Evolutionary conservation across 208 protist genomes (phyloP), one percentile per base, ranked within the genome.

Genomic region (Acanthamoeba triangularis): DNA sequence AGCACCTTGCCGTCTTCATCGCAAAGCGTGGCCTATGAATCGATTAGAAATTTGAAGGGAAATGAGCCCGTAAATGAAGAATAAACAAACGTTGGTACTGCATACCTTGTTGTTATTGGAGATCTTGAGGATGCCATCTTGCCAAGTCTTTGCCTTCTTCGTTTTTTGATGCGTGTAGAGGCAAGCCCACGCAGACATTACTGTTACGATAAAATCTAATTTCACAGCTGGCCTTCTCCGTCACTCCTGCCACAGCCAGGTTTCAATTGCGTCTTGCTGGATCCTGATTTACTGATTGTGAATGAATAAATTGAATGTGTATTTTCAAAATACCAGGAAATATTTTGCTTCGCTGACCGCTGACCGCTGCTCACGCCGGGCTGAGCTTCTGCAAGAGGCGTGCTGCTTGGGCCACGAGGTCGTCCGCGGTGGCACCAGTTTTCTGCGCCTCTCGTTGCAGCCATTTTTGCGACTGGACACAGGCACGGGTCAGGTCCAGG

Each of bases 81-180:
- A 90, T 23, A 82, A 49, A 47, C 23, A 5, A 84, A 84, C 35
- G 37, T 1, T 5, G 10, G 23, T 18, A 7, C 23, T 61, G 59
- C 10, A 7, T 65, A 95, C 91, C 72, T 95, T 95, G 35, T 95
- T 80, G 69, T 95, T 95, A 6, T 25, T 33, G 23, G 41, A 63
- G 23, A 80, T 18, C 37, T 85, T 85, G 20, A 95, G 69, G 5
- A 72, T 25, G 28, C 91, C 91, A 30, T 95, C 91, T 47, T 95
- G 30, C 91, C 91, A 95, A 0, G 63, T 49, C 37, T 95, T 95
- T 1, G n/a, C 52, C 20, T 95, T 95, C 49, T 95, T 80, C 30
- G 91, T 95, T 44, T 95, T 95, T 20, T 95, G 91, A 33, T 95
- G 91, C 23, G 91, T 95, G 74, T 95, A 95, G 49, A 95, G 74